Evolutionary conservation across 768 basidiomycete genomes (phyloP).

Genomic region (Cyclocybe cylindracea): DNA sequence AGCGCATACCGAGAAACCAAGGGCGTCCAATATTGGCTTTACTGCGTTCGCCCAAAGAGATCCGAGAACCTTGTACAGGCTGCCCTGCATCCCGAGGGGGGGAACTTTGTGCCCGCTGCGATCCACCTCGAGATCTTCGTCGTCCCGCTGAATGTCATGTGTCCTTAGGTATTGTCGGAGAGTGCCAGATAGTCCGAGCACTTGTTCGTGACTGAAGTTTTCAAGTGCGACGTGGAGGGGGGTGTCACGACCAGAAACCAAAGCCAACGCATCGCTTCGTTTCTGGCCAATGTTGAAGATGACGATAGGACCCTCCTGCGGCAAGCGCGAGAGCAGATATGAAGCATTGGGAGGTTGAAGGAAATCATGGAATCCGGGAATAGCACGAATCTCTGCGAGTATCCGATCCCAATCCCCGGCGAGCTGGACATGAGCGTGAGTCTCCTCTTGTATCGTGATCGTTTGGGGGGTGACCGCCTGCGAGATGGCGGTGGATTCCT

Average conservation of each 20-base stretch:
- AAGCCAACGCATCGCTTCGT: constrained; percentile 11
- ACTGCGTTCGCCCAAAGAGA: constrained; percentile 3
- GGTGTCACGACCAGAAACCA: not conserved
- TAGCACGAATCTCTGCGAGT: constrained; percentile 3
- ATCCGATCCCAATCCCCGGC: constrained; percentile 6
- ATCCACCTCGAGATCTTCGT: not conserved
- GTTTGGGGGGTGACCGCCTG: not conserved
- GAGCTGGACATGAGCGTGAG: constrained; percentile 1
- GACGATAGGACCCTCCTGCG: constrained; percentile 7
- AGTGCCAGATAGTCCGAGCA: not conserved
- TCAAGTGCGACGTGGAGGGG: constrained; percentile 8
- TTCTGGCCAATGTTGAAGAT: constrained; percentile 7
- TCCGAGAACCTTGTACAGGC: not conserved
- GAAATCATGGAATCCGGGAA: constrained; percentile 23
- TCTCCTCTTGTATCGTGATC: constrained; percentile 10
- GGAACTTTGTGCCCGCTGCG: not conserved
- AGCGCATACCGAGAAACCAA: not conserved
- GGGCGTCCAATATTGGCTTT: not conserved
- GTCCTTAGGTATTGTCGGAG: not conserved
- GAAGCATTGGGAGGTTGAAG: constrained; percentile 8
- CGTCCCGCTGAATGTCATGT: constrained; percentile 9
- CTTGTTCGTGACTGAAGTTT: constrained; percentile 9
- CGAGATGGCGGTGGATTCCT: not conserved
- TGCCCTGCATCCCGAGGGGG: not conserved
- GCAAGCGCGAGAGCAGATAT: constrained; percentile 2